These are phyloP conservation scores for Primulina huaijiensis DNA, from an alignment of 257 asterid species.

Conservation along the genomic window DNA sequence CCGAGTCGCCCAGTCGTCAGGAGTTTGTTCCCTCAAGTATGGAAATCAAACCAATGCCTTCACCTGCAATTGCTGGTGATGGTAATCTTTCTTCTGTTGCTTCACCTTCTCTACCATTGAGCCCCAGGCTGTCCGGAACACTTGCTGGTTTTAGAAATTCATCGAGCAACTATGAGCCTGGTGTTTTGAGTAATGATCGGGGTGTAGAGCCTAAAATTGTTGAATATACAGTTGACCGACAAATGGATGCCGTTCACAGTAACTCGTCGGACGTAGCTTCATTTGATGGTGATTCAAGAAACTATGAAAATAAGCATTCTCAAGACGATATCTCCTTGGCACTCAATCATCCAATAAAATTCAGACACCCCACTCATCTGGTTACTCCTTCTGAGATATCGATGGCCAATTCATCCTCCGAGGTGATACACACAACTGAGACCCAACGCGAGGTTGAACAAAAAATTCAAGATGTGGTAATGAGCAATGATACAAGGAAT, in stretches of 20 bases:
- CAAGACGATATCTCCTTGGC: constrained; percentile 58
- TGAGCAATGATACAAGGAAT: constrained; percentile 54
- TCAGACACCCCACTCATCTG: constrained; percentile 95
- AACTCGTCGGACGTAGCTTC: constrained; percentile 62
- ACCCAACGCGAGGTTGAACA: constrained; percentile 54
- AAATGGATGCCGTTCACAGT: constrained; percentile 46
- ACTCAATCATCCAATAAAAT: constrained; percentile 59
- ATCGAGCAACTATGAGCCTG: constrained; percentile 55
- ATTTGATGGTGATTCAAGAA: constrained; percentile 49
- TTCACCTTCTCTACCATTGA: constrained; percentile 60
- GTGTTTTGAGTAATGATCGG: constrained; percentile 40
- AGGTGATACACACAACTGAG: constrained; percentile 52
- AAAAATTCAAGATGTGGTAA: constrained; percentile 60
- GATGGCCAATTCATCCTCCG: constrained; percentile 80
- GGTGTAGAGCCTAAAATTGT: constrained; percentile 45
- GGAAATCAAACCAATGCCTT: constrained; percentile 46
- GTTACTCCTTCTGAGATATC: constrained; percentile 94
- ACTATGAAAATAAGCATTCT: constrained; percentile 46
- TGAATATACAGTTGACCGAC: constrained; percentile 75
- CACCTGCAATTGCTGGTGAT: constrained; percentile 38
- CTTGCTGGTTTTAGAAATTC: constrained; percentile 66
- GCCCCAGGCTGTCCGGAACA: constrained; percentile 72
- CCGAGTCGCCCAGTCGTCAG: constrained; percentile 38
- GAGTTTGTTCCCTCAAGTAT: constrained; percentile 47
- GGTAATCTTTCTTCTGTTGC: constrained; percentile 48